phyloP scores from a whole-genome alignment of 176 grass and related monocot species.

The bread wheat (Triticum aestivum) region IWGSC_CS_RefSeq_v2.1 NC_057814.1:205030029-205030528 shows the following conservation, averaged over 20 bases:
- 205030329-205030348: background rate
- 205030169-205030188: conserved; percentile 33
- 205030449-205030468: conserved; percentile 42
- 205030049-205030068: background rate
- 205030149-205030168: conserved; percentile 35
- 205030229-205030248: background rate
- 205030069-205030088: background rate
- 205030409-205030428: background rate
- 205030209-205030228: background rate
- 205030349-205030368: background rate
- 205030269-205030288: conserved; percentile 33
- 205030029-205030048: conserved; percentile 17
- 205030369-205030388: conserved; percentile 29
- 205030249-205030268: background rate
- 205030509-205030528: conserved; percentile 53
- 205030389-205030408: background rate
- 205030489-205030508: conserved; percentile 10
- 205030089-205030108: conserved; percentile 13
- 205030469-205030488: conserved; percentile 44
- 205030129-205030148: conserved; percentile 5
- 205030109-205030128: background rate
- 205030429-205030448: conserved; percentile 37
- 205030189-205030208: background rate
- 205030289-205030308: background rate
- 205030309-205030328: background rate